Base-by-base conservation (phyloP, 108 stramenopile genomes). In the Skeletonema tropicum region DNA sequence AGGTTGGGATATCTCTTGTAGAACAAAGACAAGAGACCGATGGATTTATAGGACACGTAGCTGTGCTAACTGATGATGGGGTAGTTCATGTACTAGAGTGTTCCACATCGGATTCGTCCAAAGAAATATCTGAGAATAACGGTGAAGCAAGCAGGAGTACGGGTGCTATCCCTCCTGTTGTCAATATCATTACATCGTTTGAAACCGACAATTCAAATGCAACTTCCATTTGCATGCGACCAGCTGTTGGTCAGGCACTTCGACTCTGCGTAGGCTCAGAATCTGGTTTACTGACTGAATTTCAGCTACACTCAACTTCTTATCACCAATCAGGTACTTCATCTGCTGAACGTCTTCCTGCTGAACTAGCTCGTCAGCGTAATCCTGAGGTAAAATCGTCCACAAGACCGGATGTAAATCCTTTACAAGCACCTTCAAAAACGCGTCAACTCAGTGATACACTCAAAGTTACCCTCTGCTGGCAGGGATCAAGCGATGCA, bases 211-310 rank as follows among this genome's bases (percentile, higher is more conserved):
- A 25, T 59, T 60, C 70, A 41, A 64, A 64, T 14, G 80, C 73
- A 31, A 81, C 73, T 15, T 81, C 73, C 55, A 74, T 81, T 60
- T 70, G 69, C 36, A 75, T 81, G 80, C 48, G 61, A 11, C 73
- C 69, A 29, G 46, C 73, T 33, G 14, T 33, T 26, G 23, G 13
- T 26, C 35, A 14, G 68, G 32, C 21, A 32, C 63, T 70, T 29
- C 63, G 69, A 5, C 60, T 81, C 9, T 75, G 80, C 31, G 60
- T 81, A 38, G 80, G 80, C 10, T 73, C 70, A 19, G 68, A 74
- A 59, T 70, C 73, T 8, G 80, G 80, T 26, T 6, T 74, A 6
- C 48, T 81, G n/a, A 63, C 36, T 41, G 69, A 60, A 17, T 75
- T 52, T 66, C 69, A 75, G 48, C 38, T 81, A 29, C 49, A 57